Conservation (phyloP, 1,139 yeast species). For the Hyphopichia fennica region DNA sequence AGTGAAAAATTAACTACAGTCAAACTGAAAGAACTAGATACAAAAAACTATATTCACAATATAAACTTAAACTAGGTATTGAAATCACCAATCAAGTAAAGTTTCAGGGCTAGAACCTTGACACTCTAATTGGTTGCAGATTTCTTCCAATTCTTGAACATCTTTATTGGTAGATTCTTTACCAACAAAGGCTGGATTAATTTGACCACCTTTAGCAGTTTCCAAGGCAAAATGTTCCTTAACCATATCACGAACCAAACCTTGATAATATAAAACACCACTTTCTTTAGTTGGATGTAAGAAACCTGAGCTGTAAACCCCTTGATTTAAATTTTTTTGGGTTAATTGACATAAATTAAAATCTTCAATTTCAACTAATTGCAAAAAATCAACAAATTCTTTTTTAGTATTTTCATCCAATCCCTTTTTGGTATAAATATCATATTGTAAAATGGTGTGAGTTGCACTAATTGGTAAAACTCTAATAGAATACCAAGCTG, state of each 20-base stretch:
- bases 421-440: conserved; percentile 62
- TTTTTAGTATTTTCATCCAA: conserved; percentile 49
- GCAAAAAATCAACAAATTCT: conserved; percentile 63
- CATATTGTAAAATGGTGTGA: conserved; percentile 58
- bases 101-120: conserved; percentile 29
- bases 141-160: conserved; percentile 49
- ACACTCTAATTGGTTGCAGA: conserved; percentile 52
- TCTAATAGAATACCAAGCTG: conserved; percentile 65
- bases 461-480: conserved; percentile 55
- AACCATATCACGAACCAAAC: conserved; percentile 58
- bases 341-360: conserved; percentile 58
- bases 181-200: conserved; percentile 54
- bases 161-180: conserved; percentile 36
- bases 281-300: conserved; percentile 59
- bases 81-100: conserved; percentile 8
- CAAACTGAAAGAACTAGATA: no score
- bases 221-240: conserved; percentile 51
- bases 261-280: conserved; percentile 59
- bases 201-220: conserved; percentile 39
- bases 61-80: no score
- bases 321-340: conserved; percentile 60
- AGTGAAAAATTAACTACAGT: no score
- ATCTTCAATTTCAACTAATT: conserved; percentile 60
- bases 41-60: no score
- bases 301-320: conserved; percentile 56